Evolutionary conservation across 345 rosid genomes (phyloP).

Genomic region (Salix arbutifolia): DNA sequence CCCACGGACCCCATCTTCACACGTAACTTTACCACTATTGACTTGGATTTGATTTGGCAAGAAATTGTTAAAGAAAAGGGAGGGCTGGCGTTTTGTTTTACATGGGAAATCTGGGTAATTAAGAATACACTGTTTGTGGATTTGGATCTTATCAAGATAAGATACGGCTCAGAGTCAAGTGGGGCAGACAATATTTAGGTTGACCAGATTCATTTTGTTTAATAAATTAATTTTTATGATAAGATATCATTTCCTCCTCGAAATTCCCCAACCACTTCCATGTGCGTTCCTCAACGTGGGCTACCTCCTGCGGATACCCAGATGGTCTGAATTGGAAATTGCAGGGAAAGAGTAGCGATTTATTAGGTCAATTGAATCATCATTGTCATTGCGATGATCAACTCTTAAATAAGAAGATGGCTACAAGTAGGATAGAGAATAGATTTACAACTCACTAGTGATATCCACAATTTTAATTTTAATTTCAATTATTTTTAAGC

Average conservation of each 20-base stretch:
- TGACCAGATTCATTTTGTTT: slow-evolving; percentile 16
- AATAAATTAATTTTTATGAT: neutral
- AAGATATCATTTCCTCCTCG: slow-evolving; percentile 1
- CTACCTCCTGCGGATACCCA: too few relatives aligned
- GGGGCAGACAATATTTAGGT: slow-evolving; percentile 10
- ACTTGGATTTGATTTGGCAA: neutral
- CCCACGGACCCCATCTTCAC: neutral
- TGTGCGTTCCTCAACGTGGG: slow-evolving; percentile 14
- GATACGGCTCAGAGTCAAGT: neutral
- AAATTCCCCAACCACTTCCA: slow-evolving; percentile 24
- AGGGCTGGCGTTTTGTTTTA: neutral
- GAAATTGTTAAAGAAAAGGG: neutral
- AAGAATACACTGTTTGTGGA: neutral
- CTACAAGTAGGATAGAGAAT: too few relatives aligned
- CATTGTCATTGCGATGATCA: too few relatives aligned
- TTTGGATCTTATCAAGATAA: neutral
- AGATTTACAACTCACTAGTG: too few relatives aligned
- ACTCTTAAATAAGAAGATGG: too few relatives aligned
- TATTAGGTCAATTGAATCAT: too few relatives aligned
- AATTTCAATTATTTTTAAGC: too few relatives aligned
- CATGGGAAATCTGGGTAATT: neutral
- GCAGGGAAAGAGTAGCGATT: too few relatives aligned
- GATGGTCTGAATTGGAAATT: too few relatives aligned
- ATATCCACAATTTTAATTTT: too few relatives aligned
- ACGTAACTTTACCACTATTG: neutral